Conservation (phyloP, 345 rosid genomes). For the Cochlearia excelsa region DNA sequence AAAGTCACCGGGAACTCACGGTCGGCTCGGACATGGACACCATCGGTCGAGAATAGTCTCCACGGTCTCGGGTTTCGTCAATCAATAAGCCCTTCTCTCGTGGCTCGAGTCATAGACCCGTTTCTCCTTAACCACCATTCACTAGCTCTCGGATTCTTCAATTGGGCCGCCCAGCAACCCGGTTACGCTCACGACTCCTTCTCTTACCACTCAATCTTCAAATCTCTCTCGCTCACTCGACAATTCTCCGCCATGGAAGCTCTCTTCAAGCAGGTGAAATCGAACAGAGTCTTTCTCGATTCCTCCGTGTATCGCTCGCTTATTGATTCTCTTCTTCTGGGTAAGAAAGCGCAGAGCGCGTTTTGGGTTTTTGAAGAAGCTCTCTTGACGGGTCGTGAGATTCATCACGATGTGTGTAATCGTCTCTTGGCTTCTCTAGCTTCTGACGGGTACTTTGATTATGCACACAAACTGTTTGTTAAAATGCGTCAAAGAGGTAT, state of each 20-base stretch:
- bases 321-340: slow-evolving; percentile 47
- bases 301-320: slow-evolving; percentile 47
- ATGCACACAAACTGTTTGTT: slow-evolving; percentile 56
- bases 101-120: slow-evolving; percentile 74
- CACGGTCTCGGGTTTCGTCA: slow-evolving; percentile 52
- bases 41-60: slow-evolving; percentile 61
- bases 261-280: slow-evolving; percentile 56
- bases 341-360: slow-evolving; percentile 49
- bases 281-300: slow-evolving; percentile 50
- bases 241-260: slow-evolving; percentile 54
- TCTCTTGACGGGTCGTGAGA: slow-evolving; percentile 27
- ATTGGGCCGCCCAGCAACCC: slow-evolving; percentile 91
- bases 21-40: slow-evolving; percentile 58
- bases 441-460: slow-evolving; percentile 47
- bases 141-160: slow-evolving; percentile 86
- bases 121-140: slow-evolving; percentile 61
- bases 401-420: slow-evolving; percentile 60
- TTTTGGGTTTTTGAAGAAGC: slow-evolving; percentile 57
- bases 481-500: slow-evolving; percentile 54
- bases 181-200: slow-evolving; percentile 60
- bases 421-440: slow-evolving; percentile 61
- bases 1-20: slow-evolving; percentile 42
- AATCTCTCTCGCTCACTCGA: slow-evolving; percentile 63
- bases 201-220: slow-evolving; percentile 69
- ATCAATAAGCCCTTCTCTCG: slow-evolving; percentile 57